phyloP scores from a whole-genome alignment of 768 basidiomycete species.

The Calocybe indica region DNA sequence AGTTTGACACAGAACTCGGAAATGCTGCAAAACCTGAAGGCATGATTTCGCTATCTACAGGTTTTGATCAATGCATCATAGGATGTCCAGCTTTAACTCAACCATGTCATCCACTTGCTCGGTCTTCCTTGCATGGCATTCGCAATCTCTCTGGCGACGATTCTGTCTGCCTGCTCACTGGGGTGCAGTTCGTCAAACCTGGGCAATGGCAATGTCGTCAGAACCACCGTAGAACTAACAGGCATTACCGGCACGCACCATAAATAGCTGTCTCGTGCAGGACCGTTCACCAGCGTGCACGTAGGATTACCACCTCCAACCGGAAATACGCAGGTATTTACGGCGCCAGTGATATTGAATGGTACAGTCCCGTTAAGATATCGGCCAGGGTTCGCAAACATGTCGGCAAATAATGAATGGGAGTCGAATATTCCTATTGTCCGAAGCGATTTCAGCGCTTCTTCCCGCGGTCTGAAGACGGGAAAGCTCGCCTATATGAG shows the following conservation, averaged over 20 bases:
- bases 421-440: conserved; percentile 53
- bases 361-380: conserved; percentile 65
- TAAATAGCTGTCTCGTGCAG: conserved; percentile 41
- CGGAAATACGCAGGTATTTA: conserved; percentile 41
- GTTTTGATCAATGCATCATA: too few species aligned
- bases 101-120: conserved; percentile 36
- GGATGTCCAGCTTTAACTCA: conserved; percentile 17
- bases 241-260: conserved; percentile 27
- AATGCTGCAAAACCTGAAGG: too few species aligned
- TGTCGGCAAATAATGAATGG: conserved; percentile 53
- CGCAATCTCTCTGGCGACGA: conserved; percentile 38
- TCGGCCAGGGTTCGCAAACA: conserved; percentile 39
- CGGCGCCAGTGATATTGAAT: conserved; percentile 49
- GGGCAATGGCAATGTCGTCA: neutral
- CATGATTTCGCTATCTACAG: too few species aligned
- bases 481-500: conserved; percentile 47
- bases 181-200: conserved; percentile 37
- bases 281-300: conserved; percentile 27
- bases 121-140: conserved; percentile 29
- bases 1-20: too few species aligned
- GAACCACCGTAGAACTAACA: neutral
- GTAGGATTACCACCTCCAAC: conserved; percentile 18
- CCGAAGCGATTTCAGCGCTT: neutral
- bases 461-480: neutral
- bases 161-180: conserved; percentile 26